Conservation (phyloP, 805 yeast species). For the Candida coleopterorum region DNA sequence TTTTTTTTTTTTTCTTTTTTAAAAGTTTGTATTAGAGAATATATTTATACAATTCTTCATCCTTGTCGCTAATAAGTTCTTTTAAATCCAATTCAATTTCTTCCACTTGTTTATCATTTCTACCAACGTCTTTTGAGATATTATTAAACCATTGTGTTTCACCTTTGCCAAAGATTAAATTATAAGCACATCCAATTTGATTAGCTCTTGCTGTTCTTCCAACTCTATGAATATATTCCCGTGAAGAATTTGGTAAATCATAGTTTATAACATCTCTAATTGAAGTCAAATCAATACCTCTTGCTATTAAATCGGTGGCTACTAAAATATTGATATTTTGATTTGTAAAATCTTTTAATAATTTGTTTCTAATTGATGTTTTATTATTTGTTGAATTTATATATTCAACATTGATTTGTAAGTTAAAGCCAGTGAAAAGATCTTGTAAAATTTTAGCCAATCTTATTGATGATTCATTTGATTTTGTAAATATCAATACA, state of each 20-base stretch:
- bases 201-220: conserved; percentile 98
- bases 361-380: conserved; percentile 44
- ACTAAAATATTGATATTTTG: conserved; percentile 52
- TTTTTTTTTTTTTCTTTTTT: no score
- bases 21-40: no score
- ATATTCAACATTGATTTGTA: conserved; percentile 27
- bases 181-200: conserved; percentile 68
- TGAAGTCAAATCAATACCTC: conserved; percentile 82
- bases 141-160: conserved; percentile 63
- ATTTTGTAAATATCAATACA: conserved; percentile 62
- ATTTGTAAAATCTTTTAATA: conserved; percentile 54
- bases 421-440: conserved; percentile 24
- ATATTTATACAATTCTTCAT: conserved; percentile 20
- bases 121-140: conserved; percentile 46
- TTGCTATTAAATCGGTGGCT: conserved; percentile 90
- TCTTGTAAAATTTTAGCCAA: conserved; percentile 56
- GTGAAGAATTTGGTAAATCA: conserved; percentile 81
- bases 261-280: conserved; percentile 80
- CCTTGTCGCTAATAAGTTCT: conserved; percentile 18
- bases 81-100: conserved; percentile 18
- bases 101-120: conserved; percentile 18
- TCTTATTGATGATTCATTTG: conserved; percentile 86
- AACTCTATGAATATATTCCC: conserved; percentile 92
- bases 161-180: conserved; percentile 69
- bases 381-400: conserved; percentile 58